These are phyloP conservation scores for Cicer bijugum DNA, from an alignment of 306 rosid species.

Conservation along the genomic window DNA sequence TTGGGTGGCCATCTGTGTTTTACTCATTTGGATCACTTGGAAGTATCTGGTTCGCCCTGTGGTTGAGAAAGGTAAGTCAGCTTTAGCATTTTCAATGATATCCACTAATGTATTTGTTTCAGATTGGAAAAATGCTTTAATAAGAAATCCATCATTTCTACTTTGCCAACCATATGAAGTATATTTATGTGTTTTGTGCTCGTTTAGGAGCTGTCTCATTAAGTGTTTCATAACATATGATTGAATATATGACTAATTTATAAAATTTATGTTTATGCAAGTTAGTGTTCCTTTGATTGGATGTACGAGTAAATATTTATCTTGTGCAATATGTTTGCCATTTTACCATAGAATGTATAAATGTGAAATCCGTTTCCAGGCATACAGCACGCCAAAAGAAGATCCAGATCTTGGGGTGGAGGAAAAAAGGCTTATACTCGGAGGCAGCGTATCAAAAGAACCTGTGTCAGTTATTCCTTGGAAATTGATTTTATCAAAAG, in stretches of 20 bases:
- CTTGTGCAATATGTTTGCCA: constrained; percentile 8
- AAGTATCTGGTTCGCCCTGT: constrained; percentile 88
- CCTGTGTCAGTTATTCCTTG: constrained; percentile 86
- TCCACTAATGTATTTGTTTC: constrained; percentile 24
- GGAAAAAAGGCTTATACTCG: constrained; percentile 73
- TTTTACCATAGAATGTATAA: constrained; percentile 33
- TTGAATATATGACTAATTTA: neutral
- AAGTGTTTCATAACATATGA: constrained; percentile 32
- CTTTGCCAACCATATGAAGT: constrained; percentile 10
- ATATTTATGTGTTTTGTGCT: constrained; percentile 35
- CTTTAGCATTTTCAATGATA: constrained; percentile 32
- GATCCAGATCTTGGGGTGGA: constrained; percentile 68
- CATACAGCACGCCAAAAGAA: constrained; percentile 88
- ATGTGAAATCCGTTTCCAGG: constrained; percentile 51
- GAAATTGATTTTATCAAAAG: constrained; percentile 86
- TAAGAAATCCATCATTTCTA: constrained; percentile 30
- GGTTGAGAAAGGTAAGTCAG: constrained; percentile 76
- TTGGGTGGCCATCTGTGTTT: constrained; percentile 96
- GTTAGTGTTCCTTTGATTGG: constrained; percentile 17
- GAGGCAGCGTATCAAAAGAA: constrained; percentile 73
- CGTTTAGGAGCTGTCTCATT: constrained; percentile 23
- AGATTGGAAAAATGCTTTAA: neutral
- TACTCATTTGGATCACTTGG: constrained; percentile 97
- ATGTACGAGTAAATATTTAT: constrained; percentile 14
- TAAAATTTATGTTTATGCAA: constrained; percentile 21